Conservation (phyloP, 345 rosid genomes). For the Luvunga scandens region DNA sequence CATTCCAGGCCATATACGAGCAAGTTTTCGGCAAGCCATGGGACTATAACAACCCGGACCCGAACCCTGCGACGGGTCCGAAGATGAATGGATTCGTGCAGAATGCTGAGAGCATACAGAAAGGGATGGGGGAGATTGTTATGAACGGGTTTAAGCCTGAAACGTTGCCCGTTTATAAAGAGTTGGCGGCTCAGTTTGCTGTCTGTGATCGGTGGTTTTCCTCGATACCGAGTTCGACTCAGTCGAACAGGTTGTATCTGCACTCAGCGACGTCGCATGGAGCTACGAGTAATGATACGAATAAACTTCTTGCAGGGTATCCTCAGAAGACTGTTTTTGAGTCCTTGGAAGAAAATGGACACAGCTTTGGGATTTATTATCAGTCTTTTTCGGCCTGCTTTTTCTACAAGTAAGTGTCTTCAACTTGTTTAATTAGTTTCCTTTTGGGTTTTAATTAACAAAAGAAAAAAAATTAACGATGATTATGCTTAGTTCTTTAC, state of each 20-base stretch:
- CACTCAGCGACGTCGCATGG: conserved; percentile 79
- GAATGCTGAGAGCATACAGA: conserved; percentile 29
- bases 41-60: conserved; percentile 37
- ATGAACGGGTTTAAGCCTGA: conserved; percentile 78
- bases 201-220: conserved; percentile 82
- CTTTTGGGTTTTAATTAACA: too few relatives aligned
- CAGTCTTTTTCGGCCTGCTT: conserved; percentile 54
- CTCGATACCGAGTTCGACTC: conserved; percentile 64
- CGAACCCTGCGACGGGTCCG: conserved; percentile 31
- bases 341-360: conserved; percentile 59
- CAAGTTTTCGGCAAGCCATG: conserved; percentile 81
- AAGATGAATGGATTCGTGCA: conserved; percentile 35
- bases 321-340: conserved; percentile 76
- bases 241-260: conserved; percentile 61
- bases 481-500: too few relatives aligned
- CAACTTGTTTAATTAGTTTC: background rate
- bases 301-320: conserved; percentile 47
- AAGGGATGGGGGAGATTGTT: conserved; percentile 31
- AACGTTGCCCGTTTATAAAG: conserved; percentile 53
- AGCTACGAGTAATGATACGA: conserved; percentile 49
- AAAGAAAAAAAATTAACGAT: too few relatives aligned
- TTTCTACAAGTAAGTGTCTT: conserved; percentile 45
- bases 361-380: conserved; percentile 57
- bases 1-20: conserved; percentile 83
- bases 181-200: conserved; percentile 59